Evolutionary conservation across 768 basidiomycete species (phyloP), one percentile per base, ranked within the genome.

Genomic region (Pisolithus tinctorius): DNA sequence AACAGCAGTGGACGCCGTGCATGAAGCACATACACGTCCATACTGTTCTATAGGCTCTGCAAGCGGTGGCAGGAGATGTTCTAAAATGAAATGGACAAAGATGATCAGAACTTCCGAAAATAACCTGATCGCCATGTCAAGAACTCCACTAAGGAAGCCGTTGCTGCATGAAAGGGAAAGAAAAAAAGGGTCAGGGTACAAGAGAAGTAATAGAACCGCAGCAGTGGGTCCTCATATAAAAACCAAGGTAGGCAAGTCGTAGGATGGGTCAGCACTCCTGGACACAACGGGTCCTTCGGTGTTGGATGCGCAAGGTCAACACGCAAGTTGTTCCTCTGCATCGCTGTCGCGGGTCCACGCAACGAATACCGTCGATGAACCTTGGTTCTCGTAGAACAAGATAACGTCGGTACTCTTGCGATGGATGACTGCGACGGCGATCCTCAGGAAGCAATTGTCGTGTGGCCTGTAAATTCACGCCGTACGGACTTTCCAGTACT

Each of bases 371-470:
- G 60, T 56, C 55, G 53, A 9, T 46, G 57, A 56, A 55, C 29
- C 51, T 53, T 60, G 51, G 44, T 59, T 60, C 62, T 63, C 49
- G 50, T 53, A 53, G 68, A 57, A 60, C 55, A 55, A 59, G 46
- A 53, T 46, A 47, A 53, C 43, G 54, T 54, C 63, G 49, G 71
- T 72, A 70, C 71, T 82, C 80, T 76, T 83, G 82, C 82, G 82
- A 83, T 83, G 81, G 82, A 84, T 83, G 81, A 84, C 82, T 84
- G 80, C 82, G 78, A 76, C 74, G 74, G 71, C 70, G 80, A 74
- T 79, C 70, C 72, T 68, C 43, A 57, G 59, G 64, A 58, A 58
- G 53, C 48, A 46, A 62, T 62, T 58, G 50, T 25, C 27, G 42
- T 48, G 49, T 46, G 46, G 34, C 53, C 25, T 47, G 37, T 50